phyloP scores from a whole-genome alignment of 768 basidiomycete genomes.

The Nidularia pulvinata region DNA sequence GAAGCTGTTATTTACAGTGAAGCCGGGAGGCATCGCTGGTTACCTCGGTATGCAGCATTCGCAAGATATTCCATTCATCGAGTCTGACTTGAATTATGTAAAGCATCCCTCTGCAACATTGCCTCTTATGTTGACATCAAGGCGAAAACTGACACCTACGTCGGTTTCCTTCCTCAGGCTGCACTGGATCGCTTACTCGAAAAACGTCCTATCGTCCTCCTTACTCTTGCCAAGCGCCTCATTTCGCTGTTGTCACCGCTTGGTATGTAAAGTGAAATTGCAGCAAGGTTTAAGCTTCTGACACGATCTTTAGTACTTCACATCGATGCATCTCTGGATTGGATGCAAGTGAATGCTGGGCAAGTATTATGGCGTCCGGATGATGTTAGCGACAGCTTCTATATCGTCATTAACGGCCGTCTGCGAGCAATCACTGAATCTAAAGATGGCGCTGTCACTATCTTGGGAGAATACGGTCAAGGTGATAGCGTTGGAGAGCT shows the following conservation, averaged over 20 bases:
- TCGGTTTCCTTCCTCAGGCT: constrained; percentile 89
- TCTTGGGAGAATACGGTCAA: constrained; percentile 94
- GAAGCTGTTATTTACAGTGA: constrained; percentile 90
- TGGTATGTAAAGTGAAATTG: constrained; percentile 43
- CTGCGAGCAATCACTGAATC: constrained; percentile 87
- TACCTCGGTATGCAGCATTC: constrained; percentile 67
- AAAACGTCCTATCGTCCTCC: constrained; percentile 90
- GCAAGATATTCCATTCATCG: neutral
- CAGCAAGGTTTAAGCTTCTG: neutral
- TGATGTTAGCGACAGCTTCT: constrained; percentile 93
- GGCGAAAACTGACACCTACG: constrained; percentile 98
- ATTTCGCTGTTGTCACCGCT: constrained; percentile 94
- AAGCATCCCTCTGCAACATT: constrained; percentile 88
- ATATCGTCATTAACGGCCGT: constrained; percentile 97
- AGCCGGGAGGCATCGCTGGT: constrained; percentile 97
- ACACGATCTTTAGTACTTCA: constrained; percentile 68
- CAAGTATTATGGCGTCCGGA: constrained; percentile 94
- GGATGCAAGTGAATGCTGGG: constrained; percentile 97
- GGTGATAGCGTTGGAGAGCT: constrained; percentile 97
- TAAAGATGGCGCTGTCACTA: constrained; percentile 73
- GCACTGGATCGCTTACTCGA: constrained; percentile 91
- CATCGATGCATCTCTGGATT: constrained; percentile 95
- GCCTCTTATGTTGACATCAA: constrained; percentile 96
- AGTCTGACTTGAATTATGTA: neutral
- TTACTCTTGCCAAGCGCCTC: constrained; percentile 95